phyloP scores from a whole-genome alignment of 2,329 filamentous ascomycete genomes.

The Amauroascus niger region DNA sequence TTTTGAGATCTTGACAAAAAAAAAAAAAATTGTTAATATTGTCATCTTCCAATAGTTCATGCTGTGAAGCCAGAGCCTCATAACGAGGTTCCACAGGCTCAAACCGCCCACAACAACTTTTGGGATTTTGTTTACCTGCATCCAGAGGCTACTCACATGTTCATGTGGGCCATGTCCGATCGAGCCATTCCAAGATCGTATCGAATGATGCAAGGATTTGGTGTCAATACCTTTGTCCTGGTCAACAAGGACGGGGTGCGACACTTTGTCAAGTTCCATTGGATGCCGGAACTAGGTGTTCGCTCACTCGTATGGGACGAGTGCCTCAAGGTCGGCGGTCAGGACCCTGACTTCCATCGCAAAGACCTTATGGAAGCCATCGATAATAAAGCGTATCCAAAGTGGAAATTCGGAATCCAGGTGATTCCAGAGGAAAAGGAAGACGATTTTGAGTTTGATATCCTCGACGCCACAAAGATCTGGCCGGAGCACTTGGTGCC shows the following conservation, averaged over 20 bases:
- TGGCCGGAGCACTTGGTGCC: conserved; percentile 74
- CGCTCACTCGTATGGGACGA: conserved; percentile 71
- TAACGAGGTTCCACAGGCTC: conserved; percentile 60
- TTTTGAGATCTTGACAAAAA: background rate
- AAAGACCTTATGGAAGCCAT: conserved; percentile 70
- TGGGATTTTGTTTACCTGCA: conserved; percentile 65
- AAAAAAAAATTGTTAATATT: background rate
- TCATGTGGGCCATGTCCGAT: conserved; percentile 69
- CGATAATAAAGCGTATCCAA: conserved; percentile 58
- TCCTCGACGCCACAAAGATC: conserved; percentile 74
- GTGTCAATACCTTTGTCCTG: conserved; percentile 68
- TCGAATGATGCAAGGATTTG: conserved; percentile 80
- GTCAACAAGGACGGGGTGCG: conserved; percentile 58
- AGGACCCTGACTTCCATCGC: conserved; percentile 73
- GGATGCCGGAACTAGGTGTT: conserved; percentile 62
- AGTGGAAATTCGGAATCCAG: conserved; percentile 78
- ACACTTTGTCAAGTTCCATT: conserved; percentile 69
- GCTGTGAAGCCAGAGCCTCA: conserved; percentile 60
- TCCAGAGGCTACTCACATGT: conserved; percentile 66
- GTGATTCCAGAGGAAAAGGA: conserved; percentile 60
- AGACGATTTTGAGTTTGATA: conserved; percentile 74
- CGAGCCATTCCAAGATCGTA: conserved; percentile 62
- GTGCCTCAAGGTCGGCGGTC: conserved; percentile 61
- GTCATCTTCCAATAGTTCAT: conserved; percentile 32
- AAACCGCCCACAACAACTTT: conserved; percentile 63